Percentiles rank a stretch among this genome's conserved stretches.
phyloP scores from a whole-genome alignment of 208 protist genomes.

The Naegleria fowleri region DNA sequence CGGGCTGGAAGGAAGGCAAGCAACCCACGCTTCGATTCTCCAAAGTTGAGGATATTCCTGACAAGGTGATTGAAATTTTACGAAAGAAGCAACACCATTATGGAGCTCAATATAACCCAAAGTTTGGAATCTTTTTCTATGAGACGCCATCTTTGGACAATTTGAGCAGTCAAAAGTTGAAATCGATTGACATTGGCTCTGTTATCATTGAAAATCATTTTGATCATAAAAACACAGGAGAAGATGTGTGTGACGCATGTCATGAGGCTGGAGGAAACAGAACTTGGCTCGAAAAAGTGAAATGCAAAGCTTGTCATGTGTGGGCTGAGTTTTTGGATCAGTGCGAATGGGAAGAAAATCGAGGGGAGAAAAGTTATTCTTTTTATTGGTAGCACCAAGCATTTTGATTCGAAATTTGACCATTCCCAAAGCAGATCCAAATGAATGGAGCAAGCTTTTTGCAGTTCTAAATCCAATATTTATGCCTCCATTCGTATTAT shows the following conservation, averaged over 20 bases:
- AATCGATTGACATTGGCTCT: neutral
- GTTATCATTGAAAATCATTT: neutral
- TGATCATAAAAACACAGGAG: neutral
- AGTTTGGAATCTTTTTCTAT: neutral
- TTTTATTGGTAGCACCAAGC: neutral
- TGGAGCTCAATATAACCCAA: neutral
- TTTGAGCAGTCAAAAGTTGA: neutral
- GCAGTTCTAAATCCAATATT: neutral
- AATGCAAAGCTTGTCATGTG: neutral
- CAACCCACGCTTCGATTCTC: neutral
- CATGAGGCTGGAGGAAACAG: neutral
- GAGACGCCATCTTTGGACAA: neutral
- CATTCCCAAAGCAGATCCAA: conserved; percentile 22
- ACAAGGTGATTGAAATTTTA: neutral
- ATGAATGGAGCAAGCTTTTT: neutral
- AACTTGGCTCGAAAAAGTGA: neutral
- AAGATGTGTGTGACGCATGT: neutral
- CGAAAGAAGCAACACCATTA: neutral
- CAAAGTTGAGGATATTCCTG: neutral
- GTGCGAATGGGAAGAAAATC: conserved; percentile 8
- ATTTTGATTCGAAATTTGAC: conserved; percentile 17
- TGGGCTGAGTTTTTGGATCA: neutral
- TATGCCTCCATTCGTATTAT: conserved; percentile 3
- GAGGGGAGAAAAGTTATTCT: neutral
- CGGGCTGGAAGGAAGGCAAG: neutral